Percentiles rank a stretch among this genome's conserved stretches.
These are phyloP conservation scores for Omphalotus olearius DNA, from an alignment of 1,284 basidiomycete genomes.

Conservation along the genomic window DNA sequence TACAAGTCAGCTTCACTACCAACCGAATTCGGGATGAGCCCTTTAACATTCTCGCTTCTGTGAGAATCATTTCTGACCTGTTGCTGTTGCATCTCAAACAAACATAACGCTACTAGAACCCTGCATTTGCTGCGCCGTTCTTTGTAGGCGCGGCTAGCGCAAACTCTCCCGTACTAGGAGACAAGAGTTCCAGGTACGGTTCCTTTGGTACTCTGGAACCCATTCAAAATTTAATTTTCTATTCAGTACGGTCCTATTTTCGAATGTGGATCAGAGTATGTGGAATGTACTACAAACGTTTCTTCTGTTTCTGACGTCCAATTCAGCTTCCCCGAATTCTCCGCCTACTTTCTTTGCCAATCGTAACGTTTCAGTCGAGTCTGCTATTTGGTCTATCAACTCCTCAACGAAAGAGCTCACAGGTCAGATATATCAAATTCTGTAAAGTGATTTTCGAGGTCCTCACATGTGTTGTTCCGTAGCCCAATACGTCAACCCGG, in stretches of 20 bases:
- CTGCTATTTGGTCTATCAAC: constrained; percentile 37
- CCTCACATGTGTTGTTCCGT: background rate
- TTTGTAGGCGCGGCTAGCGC: constrained; percentile 31
- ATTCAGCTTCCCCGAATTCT: background rate
- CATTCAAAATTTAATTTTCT: constrained; percentile 17
- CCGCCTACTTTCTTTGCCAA: background rate
- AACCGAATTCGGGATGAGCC: constrained; percentile 18
- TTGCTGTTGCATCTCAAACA: background rate
- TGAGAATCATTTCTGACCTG: constrained; percentile 16
- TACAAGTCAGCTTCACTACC: constrained; percentile 29
- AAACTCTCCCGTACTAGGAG: constrained; percentile 15
- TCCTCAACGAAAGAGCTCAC: constrained; percentile 29
- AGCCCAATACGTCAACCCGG: constrained; percentile 38
- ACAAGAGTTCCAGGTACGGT: constrained; percentile 24
- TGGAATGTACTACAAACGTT: background rate
- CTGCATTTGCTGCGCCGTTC: constrained; percentile 29
- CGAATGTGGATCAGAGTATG: constrained; percentile 33
- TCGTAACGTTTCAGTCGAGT: constrained; percentile 24
- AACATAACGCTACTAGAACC: constrained; percentile 25
- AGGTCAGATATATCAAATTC: constrained; percentile 21
- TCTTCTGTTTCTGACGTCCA: background rate
- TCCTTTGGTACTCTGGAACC: background rate
- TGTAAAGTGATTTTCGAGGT: background rate
- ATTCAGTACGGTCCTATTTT: constrained; percentile 22
- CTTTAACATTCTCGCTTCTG: constrained; percentile 31